Evolutionary conservation across 768 basidiomycete genomes (phyloP).

Genomic region (Rhodosporidiobolus odoratus): DNA sequence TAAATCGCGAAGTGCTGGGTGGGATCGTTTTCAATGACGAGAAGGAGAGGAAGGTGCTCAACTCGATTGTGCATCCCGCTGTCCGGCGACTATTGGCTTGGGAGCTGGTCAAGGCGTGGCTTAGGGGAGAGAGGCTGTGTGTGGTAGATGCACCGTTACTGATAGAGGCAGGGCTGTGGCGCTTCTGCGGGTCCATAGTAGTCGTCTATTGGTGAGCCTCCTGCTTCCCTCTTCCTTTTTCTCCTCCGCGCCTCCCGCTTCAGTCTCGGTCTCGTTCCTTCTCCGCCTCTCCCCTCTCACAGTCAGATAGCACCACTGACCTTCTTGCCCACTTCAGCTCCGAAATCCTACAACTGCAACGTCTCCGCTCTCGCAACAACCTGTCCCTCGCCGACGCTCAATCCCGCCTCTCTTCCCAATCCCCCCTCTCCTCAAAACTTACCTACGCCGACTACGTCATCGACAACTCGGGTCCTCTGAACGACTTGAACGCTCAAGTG

Average conservation of each 20-base stretch:
- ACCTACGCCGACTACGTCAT: slow-evolving; percentile 77
- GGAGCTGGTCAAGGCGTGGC: slow-evolving; percentile 65
- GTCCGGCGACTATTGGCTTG: slow-evolving; percentile 73
- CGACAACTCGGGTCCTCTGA: slow-evolving; percentile 75
- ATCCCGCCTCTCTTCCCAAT: slow-evolving; percentile 70
- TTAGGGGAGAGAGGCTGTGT: slow-evolving; percentile 69
- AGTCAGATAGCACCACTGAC: neutral
- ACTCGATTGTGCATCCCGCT: slow-evolving; percentile 82
- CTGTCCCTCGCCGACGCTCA: slow-evolving; percentile 62
- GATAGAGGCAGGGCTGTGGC: slow-evolving; percentile 80
- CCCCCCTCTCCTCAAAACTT: slow-evolving; percentile 72
- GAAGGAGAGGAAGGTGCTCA: slow-evolving; percentile 64
- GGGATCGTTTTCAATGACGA: slow-evolving; percentile 73
- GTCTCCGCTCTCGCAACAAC: slow-evolving; percentile 72
- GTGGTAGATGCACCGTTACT: slow-evolving; percentile 87
- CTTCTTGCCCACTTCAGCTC: slow-evolving; percentile 51
- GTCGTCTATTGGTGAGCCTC: slow-evolving; percentile 88
- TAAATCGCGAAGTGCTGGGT: slow-evolving; percentile 80
- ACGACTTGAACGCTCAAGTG: slow-evolving; percentile 61
- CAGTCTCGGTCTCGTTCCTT: too few relatives aligned
- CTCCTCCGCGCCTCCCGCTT: too few relatives aligned
- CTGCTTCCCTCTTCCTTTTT: neutral
- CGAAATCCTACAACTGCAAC: slow-evolving; percentile 70
- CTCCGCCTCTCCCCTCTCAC: neutral
- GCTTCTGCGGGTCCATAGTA: slow-evolving; percentile 72